Conservation (phyloP, 371 early-diverging fungal species). For the Modicella reniformis region DNA sequence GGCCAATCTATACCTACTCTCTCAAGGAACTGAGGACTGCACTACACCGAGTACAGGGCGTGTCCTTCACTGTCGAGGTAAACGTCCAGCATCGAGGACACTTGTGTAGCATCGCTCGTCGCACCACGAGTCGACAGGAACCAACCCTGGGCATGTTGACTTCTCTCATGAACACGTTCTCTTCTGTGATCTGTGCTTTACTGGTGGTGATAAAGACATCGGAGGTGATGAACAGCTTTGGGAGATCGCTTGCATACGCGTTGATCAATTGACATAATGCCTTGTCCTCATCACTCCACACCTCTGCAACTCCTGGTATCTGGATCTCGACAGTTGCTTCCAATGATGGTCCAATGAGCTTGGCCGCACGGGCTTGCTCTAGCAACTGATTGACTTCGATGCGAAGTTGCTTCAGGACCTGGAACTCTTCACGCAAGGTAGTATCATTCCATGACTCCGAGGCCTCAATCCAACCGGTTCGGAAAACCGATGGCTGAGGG, state of each 20-base stretch:
- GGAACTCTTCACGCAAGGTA: slow-evolving; percentile 65
- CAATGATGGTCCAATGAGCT: slow-evolving; percentile 68
- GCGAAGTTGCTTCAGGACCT: slow-evolving; percentile 65
- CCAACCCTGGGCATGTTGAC: slow-evolving; percentile 19
- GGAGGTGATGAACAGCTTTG: slow-evolving; percentile 64
- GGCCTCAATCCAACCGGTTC: slow-evolving; percentile 67
- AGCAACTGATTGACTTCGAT: slow-evolving; percentile 71
- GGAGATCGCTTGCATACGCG: slow-evolving; percentile 39
- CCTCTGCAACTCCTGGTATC: no score
- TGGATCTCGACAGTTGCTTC: slow-evolving; percentile 63
- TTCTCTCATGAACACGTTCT: slow-evolving; percentile 13
- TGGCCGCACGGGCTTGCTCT: slow-evolving; percentile 74
- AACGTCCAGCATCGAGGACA: slow-evolving; percentile 55
- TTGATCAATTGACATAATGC: no score
- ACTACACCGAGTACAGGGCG: slow-evolving; percentile 36
- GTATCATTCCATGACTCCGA: slow-evolving; percentile 65
- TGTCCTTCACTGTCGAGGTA: slow-evolving; percentile 11
- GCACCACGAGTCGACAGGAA: slow-evolving; percentile 28
- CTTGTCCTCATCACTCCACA: no score
- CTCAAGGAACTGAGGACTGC: slow-evolving; percentile 25
- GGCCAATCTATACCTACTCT: no score
- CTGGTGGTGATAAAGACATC: slow-evolving; percentile 45
- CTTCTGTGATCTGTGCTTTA: neutral
- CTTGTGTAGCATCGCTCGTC: slow-evolving; percentile 31
- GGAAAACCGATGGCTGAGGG: slow-evolving; percentile 70